Evolutionary conservation across 257 asterid genomes (phyloP).

Genomic region (Salvia hispanica): DNA sequence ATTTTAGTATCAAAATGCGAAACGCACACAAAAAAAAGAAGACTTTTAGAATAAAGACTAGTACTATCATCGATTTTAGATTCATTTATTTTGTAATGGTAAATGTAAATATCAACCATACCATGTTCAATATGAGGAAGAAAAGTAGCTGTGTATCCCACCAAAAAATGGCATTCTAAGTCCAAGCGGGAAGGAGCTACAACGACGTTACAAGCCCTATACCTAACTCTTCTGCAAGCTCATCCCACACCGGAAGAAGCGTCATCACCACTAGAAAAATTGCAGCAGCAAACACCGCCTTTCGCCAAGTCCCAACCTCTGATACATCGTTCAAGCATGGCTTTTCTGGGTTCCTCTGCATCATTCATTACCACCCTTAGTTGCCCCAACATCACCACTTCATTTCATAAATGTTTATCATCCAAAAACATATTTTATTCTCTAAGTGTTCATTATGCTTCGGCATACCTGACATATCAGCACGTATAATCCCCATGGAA

Average conservation of each 20-base stretch:
- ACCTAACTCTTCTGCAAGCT: slow-evolving; percentile 93
- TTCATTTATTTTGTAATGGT: neutral
- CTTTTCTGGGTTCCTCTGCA: slow-evolving; percentile 88
- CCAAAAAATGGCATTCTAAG: slow-evolving; percentile 45
- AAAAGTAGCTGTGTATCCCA: slow-evolving; percentile 14
- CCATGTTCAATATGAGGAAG: neutral
- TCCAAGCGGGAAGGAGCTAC: slow-evolving; percentile 32
- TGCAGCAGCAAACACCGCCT: slow-evolving; percentile 45
- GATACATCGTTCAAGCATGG: slow-evolving; percentile 95
- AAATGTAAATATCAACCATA: neutral
- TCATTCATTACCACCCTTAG: slow-evolving; percentile 16
- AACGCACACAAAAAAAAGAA: neutral
- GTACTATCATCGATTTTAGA: neutral
- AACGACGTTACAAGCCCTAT: slow-evolving; percentile 72
- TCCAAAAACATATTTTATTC: slow-evolving; percentile 7
- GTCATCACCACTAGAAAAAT: slow-evolving; percentile 68
- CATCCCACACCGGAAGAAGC: slow-evolving; percentile 97
- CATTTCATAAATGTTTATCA: neutral
- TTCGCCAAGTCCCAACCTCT: slow-evolving; percentile 89
- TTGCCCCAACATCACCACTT: neutral
- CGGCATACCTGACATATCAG: slow-evolving; percentile 84
- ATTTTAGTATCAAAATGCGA: neutral
- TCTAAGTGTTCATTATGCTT: slow-evolving; percentile 6
- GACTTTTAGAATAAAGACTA: neutral
- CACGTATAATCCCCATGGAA: slow-evolving; percentile 98